Evolutionary conservation across 2,329 filamentous ascomycete genomes (phyloP).

Genomic region (Hypoxylon sp.): DNA sequence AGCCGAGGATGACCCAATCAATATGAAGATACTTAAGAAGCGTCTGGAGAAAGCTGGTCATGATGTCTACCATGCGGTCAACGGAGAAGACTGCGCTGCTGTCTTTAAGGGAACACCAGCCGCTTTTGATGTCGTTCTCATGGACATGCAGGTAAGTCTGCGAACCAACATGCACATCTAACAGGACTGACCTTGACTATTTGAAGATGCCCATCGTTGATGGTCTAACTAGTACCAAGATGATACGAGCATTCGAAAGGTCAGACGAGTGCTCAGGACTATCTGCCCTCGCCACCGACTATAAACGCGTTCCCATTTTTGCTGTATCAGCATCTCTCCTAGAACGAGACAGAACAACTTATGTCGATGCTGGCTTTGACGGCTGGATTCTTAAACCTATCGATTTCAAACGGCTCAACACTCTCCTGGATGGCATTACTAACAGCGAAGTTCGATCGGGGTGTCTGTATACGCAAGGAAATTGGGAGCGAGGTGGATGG

Average conservation of each 20-base stretch:
- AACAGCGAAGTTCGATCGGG: slow-evolving; percentile 67
- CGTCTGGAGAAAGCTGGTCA: slow-evolving; percentile 82
- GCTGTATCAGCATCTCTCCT: slow-evolving; percentile 86
- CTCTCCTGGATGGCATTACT: slow-evolving; percentile 76
- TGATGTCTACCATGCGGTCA: slow-evolving; percentile 76
- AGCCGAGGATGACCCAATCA: slow-evolving; percentile 90
- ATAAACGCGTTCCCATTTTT: slow-evolving; percentile 81
- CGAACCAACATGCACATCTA: slow-evolving; percentile 4
- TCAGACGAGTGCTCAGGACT: slow-evolving; percentile 59
- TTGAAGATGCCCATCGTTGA: slow-evolving; percentile 91
- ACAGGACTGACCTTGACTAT: neutral
- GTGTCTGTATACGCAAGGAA: slow-evolving; percentile 76
- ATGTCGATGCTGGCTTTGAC: slow-evolving; percentile 84
- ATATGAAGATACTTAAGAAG: slow-evolving; percentile 84
- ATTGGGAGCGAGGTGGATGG: slow-evolving; percentile 92
- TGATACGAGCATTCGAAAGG: slow-evolving; percentile 81
- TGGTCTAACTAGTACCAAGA: slow-evolving; percentile 82
- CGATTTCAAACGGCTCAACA: slow-evolving; percentile 79
- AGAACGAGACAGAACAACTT: slow-evolving; percentile 75
- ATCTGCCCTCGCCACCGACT: slow-evolving; percentile 68
- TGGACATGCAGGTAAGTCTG: slow-evolving; percentile 86
- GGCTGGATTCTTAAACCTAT: slow-evolving; percentile 93
- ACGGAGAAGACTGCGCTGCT: slow-evolving; percentile 85
- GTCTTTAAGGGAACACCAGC: slow-evolving; percentile 72
- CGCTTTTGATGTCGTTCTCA: slow-evolving; percentile 82